Percentiles rank a stretch among this genome's conserved stretches.
Evolutionary conservation across 805 yeast genomes (phyloP).

Genomic region (Kodamaea restingae): DNA sequence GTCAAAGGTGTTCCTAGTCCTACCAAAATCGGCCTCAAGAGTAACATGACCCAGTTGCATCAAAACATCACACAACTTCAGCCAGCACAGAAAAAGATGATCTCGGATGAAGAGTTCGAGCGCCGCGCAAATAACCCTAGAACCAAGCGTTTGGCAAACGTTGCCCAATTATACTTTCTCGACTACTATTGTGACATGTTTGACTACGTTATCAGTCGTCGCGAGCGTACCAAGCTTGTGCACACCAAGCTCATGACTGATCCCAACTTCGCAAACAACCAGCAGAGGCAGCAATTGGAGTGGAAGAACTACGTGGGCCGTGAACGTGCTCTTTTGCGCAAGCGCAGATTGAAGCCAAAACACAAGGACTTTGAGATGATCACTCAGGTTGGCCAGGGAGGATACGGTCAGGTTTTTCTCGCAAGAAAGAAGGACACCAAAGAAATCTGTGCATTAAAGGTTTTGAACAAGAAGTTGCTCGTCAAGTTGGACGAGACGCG

Average conservation of each 20-base stretch:
- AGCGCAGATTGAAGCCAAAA: conserved; percentile 85
- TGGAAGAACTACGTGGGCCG: conserved; percentile 81
- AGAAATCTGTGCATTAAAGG: conserved; percentile 93
- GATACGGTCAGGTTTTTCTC: conserved; percentile 96
- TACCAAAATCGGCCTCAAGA: not conserved
- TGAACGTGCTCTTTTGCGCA: conserved; percentile 80
- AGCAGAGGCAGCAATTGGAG: conserved; percentile 37
- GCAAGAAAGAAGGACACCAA: conserved; percentile 92
- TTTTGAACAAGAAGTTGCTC: conserved; percentile 79
- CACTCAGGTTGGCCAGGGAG: conserved; percentile 99
- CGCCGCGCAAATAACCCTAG: conserved; percentile 63
- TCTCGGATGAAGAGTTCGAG: conserved; percentile 45
- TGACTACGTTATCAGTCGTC: conserved; percentile 83
- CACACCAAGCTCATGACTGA: conserved; percentile 52
- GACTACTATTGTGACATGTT: conserved; percentile 96
- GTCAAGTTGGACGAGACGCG: conserved; percentile 91
- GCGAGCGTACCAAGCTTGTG: conserved; percentile 75
- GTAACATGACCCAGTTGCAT: conserved; percentile 9
- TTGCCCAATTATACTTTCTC: conserved; percentile 87
- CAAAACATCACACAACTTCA: conserved; percentile 31
- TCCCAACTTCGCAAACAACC: conserved; percentile 36
- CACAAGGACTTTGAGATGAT: conserved; percentile 94
- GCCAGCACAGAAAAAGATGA: conserved; percentile 19
- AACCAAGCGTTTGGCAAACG: conserved; percentile 82
- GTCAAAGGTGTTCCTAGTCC: not conserved